Conservation (phyloP, 805 yeast species). For the Naumovozyma castellii region DNA sequence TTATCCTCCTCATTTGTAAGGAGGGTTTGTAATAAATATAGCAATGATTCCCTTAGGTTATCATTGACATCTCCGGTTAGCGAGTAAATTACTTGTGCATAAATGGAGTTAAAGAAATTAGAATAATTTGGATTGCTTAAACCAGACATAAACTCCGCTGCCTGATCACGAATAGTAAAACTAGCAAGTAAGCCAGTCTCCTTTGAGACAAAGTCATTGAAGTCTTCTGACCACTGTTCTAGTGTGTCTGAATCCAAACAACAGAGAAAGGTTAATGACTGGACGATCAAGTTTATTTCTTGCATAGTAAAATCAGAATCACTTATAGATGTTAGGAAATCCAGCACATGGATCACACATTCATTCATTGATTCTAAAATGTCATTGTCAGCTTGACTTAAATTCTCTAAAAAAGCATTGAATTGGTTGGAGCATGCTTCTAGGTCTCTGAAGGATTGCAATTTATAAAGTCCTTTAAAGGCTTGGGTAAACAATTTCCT, state of each 20-base stretch:
- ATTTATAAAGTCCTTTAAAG: slow-evolving; percentile 6
- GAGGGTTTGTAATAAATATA: slow-evolving; percentile 18
- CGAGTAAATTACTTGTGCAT: neutral
- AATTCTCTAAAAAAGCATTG: neutral
- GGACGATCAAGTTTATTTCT: slow-evolving; percentile 12
- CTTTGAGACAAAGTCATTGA: slow-evolving; percentile 61
- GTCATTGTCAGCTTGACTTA: slow-evolving; percentile 1
- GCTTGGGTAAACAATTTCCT: slow-evolving; percentile 12
- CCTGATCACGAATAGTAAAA: slow-evolving; percentile 48
- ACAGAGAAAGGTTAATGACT: slow-evolving; percentile 33
- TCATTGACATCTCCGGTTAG: too few relatives aligned
- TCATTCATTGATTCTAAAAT: slow-evolving; percentile 10
- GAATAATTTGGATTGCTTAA: slow-evolving; percentile 28
- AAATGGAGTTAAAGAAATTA: neutral
- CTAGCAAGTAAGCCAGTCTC: slow-evolving; percentile 61
- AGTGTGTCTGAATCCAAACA: slow-evolving; percentile 36
- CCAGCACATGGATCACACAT: slow-evolving; percentile 16
- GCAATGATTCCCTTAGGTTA: slow-evolving; percentile 15
- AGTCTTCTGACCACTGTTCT: slow-evolving; percentile 47
- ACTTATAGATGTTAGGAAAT: slow-evolving; percentile 14
- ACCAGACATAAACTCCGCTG: slow-evolving; percentile 47
- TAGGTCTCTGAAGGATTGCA: slow-evolving; percentile 12
- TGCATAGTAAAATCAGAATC: slow-evolving; percentile 3
- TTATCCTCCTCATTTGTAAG: slow-evolving; percentile 15
- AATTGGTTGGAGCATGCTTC: slow-evolving; percentile 6